Percentiles rank a stretch among this genome's conserved stretches.
phyloP scores from a whole-genome alignment of 2,329 filamentous ascomycete species.

The Pyrenophora tritici-repentis region DNA sequence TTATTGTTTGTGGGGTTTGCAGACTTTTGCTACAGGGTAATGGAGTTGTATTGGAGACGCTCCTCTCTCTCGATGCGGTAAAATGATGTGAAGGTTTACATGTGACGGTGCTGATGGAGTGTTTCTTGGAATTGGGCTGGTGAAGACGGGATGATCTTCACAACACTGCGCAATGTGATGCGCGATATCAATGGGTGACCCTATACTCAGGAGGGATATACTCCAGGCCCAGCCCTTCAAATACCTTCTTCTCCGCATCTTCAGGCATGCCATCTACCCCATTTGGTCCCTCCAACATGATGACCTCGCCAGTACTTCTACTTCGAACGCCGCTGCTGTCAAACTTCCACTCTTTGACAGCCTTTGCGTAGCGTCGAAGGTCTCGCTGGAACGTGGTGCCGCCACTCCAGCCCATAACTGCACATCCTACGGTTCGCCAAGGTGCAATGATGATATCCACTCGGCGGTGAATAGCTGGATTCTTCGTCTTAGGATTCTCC shows the following conservation, averaged over 20 bases:
- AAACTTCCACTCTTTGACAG: constrained; percentile 76
- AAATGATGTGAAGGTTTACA: background rate
- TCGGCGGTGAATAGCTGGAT: constrained; percentile 76
- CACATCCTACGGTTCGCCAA: constrained; percentile 88
- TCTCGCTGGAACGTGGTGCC: constrained; percentile 91
- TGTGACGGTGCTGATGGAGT: background rate
- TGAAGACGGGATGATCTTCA: background rate
- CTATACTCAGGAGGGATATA: constrained; percentile 52
- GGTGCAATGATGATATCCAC: constrained; percentile 92
- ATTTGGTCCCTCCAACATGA: constrained; percentile 65
- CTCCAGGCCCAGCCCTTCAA: constrained; percentile 71
- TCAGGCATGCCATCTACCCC: constrained; percentile 60
- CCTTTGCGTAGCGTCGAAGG: constrained; percentile 77
- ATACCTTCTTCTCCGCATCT: constrained; percentile 78
- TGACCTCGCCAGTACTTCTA: constrained; percentile 68
- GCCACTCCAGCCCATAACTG: constrained; percentile 84
- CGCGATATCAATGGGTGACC: constrained; percentile 49
- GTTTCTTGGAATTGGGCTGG: background rate
- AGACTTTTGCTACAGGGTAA: background rate
- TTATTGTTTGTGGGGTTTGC: background rate
- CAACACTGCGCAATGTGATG: background rate
- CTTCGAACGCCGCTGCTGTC: constrained; percentile 85
- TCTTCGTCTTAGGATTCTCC: constrained; percentile 54
- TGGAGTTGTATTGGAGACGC: background rate
- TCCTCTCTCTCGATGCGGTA: background rate